Evolutionary conservation across 225 moss, liverwort and hornwort genomes (phyloP), one percentile per base, ranked within the genome.

Genomic region (Pseudoscleropodium purum): DNA sequence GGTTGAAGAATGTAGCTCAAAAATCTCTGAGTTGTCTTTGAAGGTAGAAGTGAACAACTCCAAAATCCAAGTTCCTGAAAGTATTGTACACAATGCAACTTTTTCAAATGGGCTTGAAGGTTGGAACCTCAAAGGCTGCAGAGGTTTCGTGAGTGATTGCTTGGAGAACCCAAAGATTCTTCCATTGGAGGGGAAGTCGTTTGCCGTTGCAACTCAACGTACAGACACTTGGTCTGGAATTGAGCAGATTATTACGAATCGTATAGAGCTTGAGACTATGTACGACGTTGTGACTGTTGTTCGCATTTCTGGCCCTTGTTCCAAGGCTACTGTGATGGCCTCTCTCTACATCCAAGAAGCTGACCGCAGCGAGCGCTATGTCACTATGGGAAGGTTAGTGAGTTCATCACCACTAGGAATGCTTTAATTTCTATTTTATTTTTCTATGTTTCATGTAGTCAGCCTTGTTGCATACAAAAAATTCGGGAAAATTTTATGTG

Each of bases 191-290:
- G 96, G 96, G 27, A 95, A 93, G 57, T 92, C 79, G 78, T 99
- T 96, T 83, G 98, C 95, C 49, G 96, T 96, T 73, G 95, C 96
- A 63, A 92, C 92, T 89, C 88, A 96, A 18, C 92, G 98, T 64
- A 94, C 92, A 63, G 90, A 95, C 76, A 79, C 83, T 33, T 99
- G 95, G 95, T 96, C 96, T 67, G 98, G 98, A 23, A 96, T 99
- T 79, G 96, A 99, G 92, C 98, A 99, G 89, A 94, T 75, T 52
- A 92, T 97, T 82, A 96, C 93, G 69, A 95, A 95, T 77, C 96
- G 92, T 75, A 92, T 99, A 82, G 92, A 94, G 82, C 90, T 95
- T 66, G 94, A 95, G 85, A 94, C 92, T 41, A 65, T 87, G 64
- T 99, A 99, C 76, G 85, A 83, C 34, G 94, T 99, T 54, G 69